Evolutionary conservation across 805 yeast species (phyloP), one percentile per base, ranked within the genome.

Genomic region (Candida tammaniensis): DNA sequence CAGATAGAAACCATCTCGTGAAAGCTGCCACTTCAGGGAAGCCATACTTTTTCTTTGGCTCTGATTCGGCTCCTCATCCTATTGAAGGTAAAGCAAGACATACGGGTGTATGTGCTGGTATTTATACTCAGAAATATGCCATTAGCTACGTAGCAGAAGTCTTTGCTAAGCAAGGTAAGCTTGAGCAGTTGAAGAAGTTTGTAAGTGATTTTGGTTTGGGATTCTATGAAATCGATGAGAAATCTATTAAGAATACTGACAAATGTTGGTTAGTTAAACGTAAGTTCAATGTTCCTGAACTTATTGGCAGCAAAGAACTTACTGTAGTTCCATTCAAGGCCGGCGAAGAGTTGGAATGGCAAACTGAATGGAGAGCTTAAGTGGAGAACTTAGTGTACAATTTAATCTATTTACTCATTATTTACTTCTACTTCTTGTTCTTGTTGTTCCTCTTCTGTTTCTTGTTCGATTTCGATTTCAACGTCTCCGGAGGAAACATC

Each of bases 11-110:
- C 36, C 91, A 96, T 1, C 65, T 93, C 27, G 73, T 93, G 5
- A 70, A 68, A 23, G 98, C 98, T 24, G 98, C 97, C 2, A 80
- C 85, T 7, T 80, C 93, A 1, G 98, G 98, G 4, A 80, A 83
- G 47, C 86, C 95, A 26, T 89, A 80, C 68, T 93, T 89, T 59
- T 86, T 93, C 68, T 93, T 89, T 54, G 99, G 99, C 5, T 86
- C 96, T 1, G 99, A 93, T 58, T 86, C 96, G 15, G 99, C 99
- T 19, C 99, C 98, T 17, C 98, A 93, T 57, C 95, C 96, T 6
- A 52, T 86, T 17, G 75, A 76, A 43, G 80, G 80, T 40, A 94
- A 94, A 60, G 70, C 86, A 17, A 81, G 74, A 41, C 87, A 78
- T 46, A 65, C 70, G 23, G 91, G 89, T 15, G 97, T 91, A 12